Evolutionary conservation across 202 grass and related monocot species (phyloP).

Genomic region (Hordeum pubiflorum): DNA sequence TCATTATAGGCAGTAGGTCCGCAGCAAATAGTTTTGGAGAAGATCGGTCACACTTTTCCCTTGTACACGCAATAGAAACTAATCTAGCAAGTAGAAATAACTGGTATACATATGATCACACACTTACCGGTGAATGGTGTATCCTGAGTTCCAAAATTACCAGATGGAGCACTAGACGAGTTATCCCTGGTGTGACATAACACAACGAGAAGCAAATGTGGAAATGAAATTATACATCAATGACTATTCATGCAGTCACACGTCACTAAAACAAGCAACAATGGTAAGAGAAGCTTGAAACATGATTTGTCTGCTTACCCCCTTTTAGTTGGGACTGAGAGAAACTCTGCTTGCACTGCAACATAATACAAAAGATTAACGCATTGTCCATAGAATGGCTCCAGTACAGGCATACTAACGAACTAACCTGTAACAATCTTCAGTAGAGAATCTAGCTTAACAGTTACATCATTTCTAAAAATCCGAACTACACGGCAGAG

Average conservation of each 20-base stretch:
- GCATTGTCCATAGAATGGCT: conserved; percentile 22
- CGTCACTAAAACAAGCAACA: conserved; percentile 5
- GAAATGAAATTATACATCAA: background rate
- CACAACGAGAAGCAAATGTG: conserved; percentile 15
- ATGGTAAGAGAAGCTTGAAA: conserved; percentile 19
- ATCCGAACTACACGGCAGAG: conserved; percentile 86
- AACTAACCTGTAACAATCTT: conserved; percentile 95
- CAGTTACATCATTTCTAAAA: conserved; percentile 84
- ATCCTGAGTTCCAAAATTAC: conserved; percentile 54
- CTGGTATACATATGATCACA: background rate
- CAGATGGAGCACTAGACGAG: conserved; percentile 46
- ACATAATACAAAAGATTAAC: conserved; percentile 22
- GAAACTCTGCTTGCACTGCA: conserved; percentile 75
- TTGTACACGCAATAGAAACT: background rate
- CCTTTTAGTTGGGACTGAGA: conserved; percentile 58
- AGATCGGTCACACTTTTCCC: background rate
- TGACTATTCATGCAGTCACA: conserved; percentile 2
- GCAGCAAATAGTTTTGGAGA: background rate
- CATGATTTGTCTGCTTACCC: conserved; percentile 47
- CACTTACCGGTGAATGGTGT: conserved; percentile 43
- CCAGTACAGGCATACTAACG: conserved; percentile 13
- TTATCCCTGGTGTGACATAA: conserved; percentile 46
- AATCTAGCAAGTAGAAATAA: background rate
- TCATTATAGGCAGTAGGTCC: conserved; percentile 2
- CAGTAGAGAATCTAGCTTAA: conserved; percentile 89